Conservation (phyloP, 441 rosid genomes). For the Gossypium schwendimanii region DNA sequence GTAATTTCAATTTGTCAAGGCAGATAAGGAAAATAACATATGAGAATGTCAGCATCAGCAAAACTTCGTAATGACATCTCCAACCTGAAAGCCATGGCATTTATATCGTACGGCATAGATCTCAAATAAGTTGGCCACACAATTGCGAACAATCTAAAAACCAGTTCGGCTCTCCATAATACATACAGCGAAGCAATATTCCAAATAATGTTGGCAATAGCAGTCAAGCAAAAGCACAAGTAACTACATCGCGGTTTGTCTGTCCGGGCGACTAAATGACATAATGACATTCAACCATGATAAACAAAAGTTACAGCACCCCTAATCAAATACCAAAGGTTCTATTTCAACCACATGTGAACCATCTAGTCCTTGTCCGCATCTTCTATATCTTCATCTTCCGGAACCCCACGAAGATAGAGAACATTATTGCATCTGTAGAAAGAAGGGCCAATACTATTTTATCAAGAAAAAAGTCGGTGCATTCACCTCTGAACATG, state of each 20-base stretch:
- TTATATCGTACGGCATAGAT: no score
- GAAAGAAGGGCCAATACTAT: background rate
- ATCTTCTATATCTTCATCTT: constrained; percentile 73
- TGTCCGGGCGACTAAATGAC: background rate
- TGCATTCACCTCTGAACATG: background rate
- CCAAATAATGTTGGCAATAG: background rate
- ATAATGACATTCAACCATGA: background rate
- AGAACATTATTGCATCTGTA: constrained; percentile 81
- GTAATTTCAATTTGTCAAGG: no score
- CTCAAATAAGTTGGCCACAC: no score
- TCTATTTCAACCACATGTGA: background rate
- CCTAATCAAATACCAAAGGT: background rate
- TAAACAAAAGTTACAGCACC: background rate
- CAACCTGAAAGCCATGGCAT: no score
- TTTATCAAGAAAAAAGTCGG: background rate
- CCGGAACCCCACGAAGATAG: constrained; percentile 69
- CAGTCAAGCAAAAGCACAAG: background rate
- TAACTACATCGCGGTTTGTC: background rate
- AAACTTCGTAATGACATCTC: no score
- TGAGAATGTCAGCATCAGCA: no score
- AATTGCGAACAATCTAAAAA: no score
- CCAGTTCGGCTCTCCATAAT: no score
- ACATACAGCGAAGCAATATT: background rate
- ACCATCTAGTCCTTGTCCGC: constrained; percentile 42
- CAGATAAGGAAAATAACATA: no score